Conservation (phyloP, 2,329 filamentous ascomycete genomes). For the Pseudocercospora cruenta region DNA sequence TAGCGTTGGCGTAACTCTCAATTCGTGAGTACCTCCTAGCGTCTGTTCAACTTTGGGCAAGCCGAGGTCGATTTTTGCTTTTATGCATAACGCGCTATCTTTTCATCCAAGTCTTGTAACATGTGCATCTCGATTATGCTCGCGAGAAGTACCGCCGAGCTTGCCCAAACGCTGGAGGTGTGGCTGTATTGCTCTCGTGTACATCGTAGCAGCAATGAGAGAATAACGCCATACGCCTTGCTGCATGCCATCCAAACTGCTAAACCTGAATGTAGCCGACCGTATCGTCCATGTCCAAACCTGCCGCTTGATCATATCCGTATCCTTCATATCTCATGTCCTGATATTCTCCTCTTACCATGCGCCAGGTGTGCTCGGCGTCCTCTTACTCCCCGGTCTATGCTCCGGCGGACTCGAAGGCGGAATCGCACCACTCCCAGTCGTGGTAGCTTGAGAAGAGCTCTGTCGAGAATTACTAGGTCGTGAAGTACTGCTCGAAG, state of each 20-base stretch:
- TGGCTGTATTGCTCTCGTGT: neutral
- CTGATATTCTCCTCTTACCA: neutral
- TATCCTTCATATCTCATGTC: neutral
- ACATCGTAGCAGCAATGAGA: too few species aligned
- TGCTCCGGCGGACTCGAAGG: constrained; percentile 11
- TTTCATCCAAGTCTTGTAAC: too few species aligned
- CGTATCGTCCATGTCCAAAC: neutral
- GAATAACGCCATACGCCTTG: too few species aligned
- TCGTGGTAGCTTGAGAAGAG: neutral
- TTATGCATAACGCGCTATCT: neutral
- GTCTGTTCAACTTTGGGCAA: neutral
- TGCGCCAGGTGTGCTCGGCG: constrained; percentile 21
- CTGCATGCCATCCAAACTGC: too few species aligned
- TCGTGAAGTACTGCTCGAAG: neutral
- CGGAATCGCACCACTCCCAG: neutral
- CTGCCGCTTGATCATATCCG: neutral
- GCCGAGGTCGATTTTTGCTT: neutral
- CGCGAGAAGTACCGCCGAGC: neutral
- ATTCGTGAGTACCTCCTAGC: neutral
- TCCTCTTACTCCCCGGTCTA: constrained; percentile 17
- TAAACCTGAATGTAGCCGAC: too few species aligned
- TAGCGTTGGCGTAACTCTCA: constrained; percentile 1
- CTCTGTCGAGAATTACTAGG: neutral
- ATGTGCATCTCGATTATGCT: neutral
- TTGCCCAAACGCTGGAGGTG: neutral